Conservation (phyloP, 2,329 filamentous ascomycete species). For the Acrodontium crateriforme region DNA sequence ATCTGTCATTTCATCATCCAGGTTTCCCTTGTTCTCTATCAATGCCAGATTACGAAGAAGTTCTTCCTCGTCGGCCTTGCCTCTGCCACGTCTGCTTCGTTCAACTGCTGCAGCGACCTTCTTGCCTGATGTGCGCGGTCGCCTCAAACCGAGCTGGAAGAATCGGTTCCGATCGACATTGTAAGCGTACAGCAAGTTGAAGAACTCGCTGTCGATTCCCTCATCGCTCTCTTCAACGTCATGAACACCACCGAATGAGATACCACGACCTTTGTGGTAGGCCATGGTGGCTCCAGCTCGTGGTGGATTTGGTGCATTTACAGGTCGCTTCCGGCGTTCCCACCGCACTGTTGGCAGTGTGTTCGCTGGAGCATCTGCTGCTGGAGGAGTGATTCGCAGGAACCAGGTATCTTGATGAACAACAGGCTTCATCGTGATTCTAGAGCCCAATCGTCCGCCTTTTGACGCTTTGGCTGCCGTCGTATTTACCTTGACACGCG, state of each 20-base stretch:
- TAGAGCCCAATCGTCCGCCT: constrained; percentile 44
- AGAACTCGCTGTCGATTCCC: constrained; percentile 94
- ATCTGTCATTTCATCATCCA: constrained; percentile 28
- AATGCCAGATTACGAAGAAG: constrained; percentile 74
- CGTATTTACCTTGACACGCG: constrained; percentile 62
- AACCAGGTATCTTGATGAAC: constrained; percentile 95
- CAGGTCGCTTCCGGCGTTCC: constrained; percentile 86
- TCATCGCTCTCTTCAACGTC: constrained; percentile 39
- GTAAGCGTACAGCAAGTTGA: constrained; percentile 83
- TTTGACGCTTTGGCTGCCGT: constrained; percentile 46
- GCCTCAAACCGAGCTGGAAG: constrained; percentile 68
- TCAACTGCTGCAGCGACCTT: constrained; percentile 36
- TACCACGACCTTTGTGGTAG: constrained; percentile 82
- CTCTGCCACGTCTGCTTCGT: constrained; percentile 54
- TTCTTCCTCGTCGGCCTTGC: constrained; percentile 84
- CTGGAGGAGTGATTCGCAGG: constrained; percentile 62
- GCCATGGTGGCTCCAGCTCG: constrained; percentile 89
- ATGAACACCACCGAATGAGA: constrained; percentile 87
- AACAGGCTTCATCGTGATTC: constrained; percentile 69
- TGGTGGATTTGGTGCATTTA: constrained; percentile 70
- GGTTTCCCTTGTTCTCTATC: constrained; percentile 58
- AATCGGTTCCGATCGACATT: constrained; percentile 92
- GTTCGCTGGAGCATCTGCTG: constrained; percentile 50
- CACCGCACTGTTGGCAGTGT: constrained; percentile 64
- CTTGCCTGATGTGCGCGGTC: constrained; percentile 47